These are phyloP conservation scores for Keithomyces neogunnii DNA, from an alignment of 2,329 filamentous ascomycete genomes.

Conservation along the genomic window DNA sequence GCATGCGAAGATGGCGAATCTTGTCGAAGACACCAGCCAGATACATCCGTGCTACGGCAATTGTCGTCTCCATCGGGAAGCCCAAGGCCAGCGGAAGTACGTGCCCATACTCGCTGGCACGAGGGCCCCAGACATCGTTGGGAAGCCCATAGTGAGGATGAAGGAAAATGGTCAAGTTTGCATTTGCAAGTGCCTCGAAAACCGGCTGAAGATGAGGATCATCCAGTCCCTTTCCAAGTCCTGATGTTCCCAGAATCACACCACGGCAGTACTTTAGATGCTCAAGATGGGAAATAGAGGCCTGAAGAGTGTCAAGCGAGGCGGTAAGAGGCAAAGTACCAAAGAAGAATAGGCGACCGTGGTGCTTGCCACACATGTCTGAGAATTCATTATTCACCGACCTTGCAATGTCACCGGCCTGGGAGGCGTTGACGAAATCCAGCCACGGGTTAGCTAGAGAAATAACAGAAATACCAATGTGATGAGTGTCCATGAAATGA, in stretches of 20 bases:
- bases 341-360: conserved; percentile 71
- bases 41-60: conserved; percentile 80
- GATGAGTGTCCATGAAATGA: conserved; percentile 78
- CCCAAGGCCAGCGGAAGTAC: conserved; percentile 79
- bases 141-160: conserved; percentile 91
- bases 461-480: conserved; percentile 74
- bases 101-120: conserved; percentile 69
- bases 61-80: conserved; percentile 88
- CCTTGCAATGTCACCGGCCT: conserved; percentile 54
- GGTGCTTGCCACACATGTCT: conserved; percentile 55
- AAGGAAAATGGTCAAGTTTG: conserved; percentile 64
- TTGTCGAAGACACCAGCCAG: conserved; percentile 79
- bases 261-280: conserved; percentile 63
- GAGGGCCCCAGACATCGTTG: conserved; percentile 67
- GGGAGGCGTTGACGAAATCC: conserved; percentile 61
- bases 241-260: conserved; percentile 81
- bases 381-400: conserved; percentile 74
- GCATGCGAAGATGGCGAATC: conserved; percentile 58
- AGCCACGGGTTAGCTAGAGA: conserved; percentile 92
- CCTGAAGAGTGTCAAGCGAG: conserved; percentile 49
- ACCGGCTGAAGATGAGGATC: conserved; percentile 66
- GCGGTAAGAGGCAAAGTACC: conserved; percentile 72
- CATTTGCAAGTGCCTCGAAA: conserved; percentile 59
- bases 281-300: conserved; percentile 55
- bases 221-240: conserved; percentile 72